These are phyloP conservation scores for Phytopythium ostracodes DNA, from an alignment of 352 stramenopile genomes.

Conservation along the genomic window DNA sequence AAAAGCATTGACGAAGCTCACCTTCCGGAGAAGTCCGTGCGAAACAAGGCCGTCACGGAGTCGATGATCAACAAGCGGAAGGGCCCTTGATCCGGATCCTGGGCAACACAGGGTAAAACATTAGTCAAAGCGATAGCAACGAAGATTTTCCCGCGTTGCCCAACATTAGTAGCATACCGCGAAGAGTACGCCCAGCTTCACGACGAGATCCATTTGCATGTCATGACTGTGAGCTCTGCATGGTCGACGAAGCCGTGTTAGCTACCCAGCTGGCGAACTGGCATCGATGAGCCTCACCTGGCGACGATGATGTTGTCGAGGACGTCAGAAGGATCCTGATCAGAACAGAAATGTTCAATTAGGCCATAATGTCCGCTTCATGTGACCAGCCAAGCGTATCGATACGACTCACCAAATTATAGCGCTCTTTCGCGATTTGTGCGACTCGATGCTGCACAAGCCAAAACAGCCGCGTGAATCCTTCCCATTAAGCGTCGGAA, in stretches of 20 bases:
- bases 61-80: slow-evolving; percentile 89
- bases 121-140: neutral
- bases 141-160: too few relatives aligned
- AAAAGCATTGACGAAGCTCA: slow-evolving; percentile 5
- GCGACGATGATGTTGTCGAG: slow-evolving; percentile 94
- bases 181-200: slow-evolving; percentile 65
- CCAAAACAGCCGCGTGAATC: neutral
- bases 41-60: slow-evolving; percentile 89
- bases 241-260: slow-evolving; percentile 3
- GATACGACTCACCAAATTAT: slow-evolving; percentile 45
- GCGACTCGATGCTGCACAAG: slow-evolving; percentile 59
- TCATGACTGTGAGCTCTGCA: slow-evolving; percentile 83
- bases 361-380: slow-evolving; percentile 4
- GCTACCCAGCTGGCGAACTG: neutral
- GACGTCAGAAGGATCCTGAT: slow-evolving; percentile 80
- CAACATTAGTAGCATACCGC: slow-evolving; percentile 52
- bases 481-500: neutral
- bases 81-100: slow-evolving; percentile 66
- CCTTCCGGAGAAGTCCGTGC: slow-evolving; percentile 85
- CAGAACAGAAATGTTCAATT: neutral
- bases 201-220: slow-evolving; percentile 86
- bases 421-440: slow-evolving; percentile 82
- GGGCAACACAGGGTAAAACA: neutral
- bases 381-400: neutral
- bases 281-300: slow-evolving; percentile 26